Conservation (phyloP, 371 early-diverging fungal genomes). For the Cladochytrium tenue region DNA sequence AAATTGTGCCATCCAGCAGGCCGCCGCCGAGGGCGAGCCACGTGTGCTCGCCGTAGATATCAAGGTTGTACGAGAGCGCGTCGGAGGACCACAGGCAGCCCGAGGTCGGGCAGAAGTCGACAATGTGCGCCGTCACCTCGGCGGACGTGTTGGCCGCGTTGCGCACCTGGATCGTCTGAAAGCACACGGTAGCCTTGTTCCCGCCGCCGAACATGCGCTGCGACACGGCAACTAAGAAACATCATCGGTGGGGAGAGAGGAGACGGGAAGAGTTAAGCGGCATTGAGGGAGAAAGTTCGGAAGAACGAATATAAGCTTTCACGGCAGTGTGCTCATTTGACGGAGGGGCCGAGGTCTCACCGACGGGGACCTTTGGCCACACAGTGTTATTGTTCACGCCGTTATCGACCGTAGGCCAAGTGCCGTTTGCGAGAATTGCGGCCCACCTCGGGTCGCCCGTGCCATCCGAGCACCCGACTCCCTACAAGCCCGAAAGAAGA, state of each 20-base stretch:
- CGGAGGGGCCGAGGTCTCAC: no score
- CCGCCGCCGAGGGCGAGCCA: conserved; percentile 19
- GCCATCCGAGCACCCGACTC: conserved; percentile 31
- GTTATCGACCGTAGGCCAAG: conserved; percentile 3
- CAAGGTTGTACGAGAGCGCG: conserved; percentile 27
- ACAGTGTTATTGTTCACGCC: conserved; percentile 2
- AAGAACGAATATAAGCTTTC: no score
- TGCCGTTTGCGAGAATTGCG: conserved; percentile 17
- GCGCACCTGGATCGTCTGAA: conserved; percentile 12
- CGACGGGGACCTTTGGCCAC: conserved; percentile 11
- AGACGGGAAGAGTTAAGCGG: no score
- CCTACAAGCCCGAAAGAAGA: neutral
- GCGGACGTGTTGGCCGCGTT: conserved; percentile 1
- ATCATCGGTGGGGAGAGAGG: no score
- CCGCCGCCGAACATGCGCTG: conserved; percentile 13
- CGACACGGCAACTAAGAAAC: conserved; percentile 18
- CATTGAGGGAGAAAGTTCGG: no score
- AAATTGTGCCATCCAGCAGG: neutral
- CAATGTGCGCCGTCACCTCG: conserved; percentile 16
- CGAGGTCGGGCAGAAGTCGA: conserved; percentile 30
- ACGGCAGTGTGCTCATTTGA: no score
- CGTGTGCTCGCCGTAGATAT: conserved; percentile 27
- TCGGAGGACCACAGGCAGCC: conserved; percentile 20
- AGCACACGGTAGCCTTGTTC: conserved; percentile 16
- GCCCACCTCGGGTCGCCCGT: conserved; percentile 30